phyloP scores from a whole-genome alignment of 805 yeast genomes.

The Candida takata region DNA sequence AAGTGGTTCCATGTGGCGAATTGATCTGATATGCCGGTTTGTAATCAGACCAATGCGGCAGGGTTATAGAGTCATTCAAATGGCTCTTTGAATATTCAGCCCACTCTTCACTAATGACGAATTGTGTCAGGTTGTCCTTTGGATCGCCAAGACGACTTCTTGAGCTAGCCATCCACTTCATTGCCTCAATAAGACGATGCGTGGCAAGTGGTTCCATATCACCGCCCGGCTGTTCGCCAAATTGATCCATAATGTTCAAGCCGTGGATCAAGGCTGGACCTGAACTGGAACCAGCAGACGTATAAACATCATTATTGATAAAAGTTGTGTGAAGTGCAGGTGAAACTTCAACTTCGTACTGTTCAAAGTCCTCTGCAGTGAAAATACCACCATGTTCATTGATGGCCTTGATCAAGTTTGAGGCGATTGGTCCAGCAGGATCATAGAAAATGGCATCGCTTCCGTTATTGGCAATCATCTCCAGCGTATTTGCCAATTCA shows the following conservation, averaged over 20 bases:
- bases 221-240: constrained; percentile 32
- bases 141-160: constrained; percentile 83
- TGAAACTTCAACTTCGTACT: constrained; percentile 42
- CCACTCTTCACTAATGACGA: constrained; percentile 45
- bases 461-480: constrained; percentile 68
- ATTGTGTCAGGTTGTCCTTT: constrained; percentile 29
- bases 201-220: constrained; percentile 44
- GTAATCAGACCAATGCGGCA: constrained; percentile 61
- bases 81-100: constrained; percentile 38
- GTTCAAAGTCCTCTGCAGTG: constrained; percentile 54
- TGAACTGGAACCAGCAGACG: constrained; percentile 68
- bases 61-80: constrained; percentile 52
- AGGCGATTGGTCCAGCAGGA: constrained; percentile 69
- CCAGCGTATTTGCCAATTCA: constrained; percentile 58
- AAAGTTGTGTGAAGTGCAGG: constrained; percentile 38
- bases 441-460: constrained; percentile 75
- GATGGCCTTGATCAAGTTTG: constrained; percentile 44
- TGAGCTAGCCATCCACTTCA: constrained; percentile 92
- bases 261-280: constrained; percentile 82
- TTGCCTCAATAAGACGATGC: constrained; percentile 71
- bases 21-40: constrained; percentile 70
- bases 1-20: constrained; percentile 90
- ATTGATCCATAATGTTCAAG: constrained; percentile 51
- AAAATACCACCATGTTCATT: constrained; percentile 61
- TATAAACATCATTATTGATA: constrained; percentile 38